A percentile compares a stretch with the other conserved stretches of the same genome.
phyloP scores from a whole-genome alignment of 78 protist species.

The Kipferlia bialata region DNA sequence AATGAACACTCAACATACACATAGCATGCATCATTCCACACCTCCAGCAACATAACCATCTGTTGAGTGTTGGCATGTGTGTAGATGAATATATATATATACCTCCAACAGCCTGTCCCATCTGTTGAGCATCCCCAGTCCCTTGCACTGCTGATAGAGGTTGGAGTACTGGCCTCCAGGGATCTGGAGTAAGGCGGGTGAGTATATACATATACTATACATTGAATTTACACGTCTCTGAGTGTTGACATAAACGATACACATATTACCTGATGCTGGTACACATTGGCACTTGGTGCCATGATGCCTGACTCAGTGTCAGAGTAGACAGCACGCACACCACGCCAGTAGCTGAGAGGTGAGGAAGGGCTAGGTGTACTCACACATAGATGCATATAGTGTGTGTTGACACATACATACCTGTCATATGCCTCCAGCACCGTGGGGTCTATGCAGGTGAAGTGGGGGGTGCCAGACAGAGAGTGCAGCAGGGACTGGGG shows the following conservation, averaged over 20 bases:
- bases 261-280: slow-evolving; percentile 63
- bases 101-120: slow-evolving; percentile 45
- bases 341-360: slow-evolving; percentile 43
- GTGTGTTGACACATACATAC: no score
- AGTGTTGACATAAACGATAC: no score
- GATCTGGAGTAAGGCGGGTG: no score
- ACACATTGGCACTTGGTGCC: slow-evolving; percentile 42
- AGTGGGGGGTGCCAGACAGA: slow-evolving; percentile 47
- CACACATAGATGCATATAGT: no score
- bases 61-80: no score
- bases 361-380: background rate
- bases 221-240: no score
- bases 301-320: slow-evolving; percentile 21
- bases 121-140: slow-evolving; percentile 43
- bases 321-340: slow-evolving; percentile 13
- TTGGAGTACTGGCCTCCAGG: slow-evolving; percentile 83
- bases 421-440: slow-evolving; percentile 26
- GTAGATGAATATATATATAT: no score
- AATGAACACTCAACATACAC: no score
- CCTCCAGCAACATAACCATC: no score
- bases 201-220: no score
- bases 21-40: no score
- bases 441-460: slow-evolving; percentile 24
- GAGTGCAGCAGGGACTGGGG: no score
- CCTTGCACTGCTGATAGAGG: slow-evolving; percentile 50